These are phyloP conservation scores for Xylariaceae sp. DNA, from an alignment of 2,329 filamentous ascomycete species.

Conservation along the genomic window DNA sequence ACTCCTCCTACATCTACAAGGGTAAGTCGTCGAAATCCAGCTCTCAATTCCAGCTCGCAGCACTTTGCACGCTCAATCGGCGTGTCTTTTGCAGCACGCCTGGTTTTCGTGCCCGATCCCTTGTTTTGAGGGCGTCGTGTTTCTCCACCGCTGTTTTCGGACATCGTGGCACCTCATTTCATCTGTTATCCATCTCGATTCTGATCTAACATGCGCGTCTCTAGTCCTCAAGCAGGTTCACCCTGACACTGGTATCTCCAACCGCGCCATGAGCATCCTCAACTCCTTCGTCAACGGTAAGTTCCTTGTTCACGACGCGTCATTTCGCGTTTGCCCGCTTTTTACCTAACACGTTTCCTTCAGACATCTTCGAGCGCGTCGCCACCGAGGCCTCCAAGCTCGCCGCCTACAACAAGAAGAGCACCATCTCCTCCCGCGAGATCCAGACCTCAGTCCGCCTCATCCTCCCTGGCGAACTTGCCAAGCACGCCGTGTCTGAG, in stretches of 20 bases:
- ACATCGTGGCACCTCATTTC: background rate
- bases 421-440: slow-evolving; percentile 97
- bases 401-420: slow-evolving; percentile 99
- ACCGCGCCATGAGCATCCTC: slow-evolving; percentile 98
- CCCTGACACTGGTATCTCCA: slow-evolving; percentile 99
- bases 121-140: too few relatives aligned
- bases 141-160: background rate
- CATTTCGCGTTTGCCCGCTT: slow-evolving; percentile 17
- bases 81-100: background rate
- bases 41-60: background rate
- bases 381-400: slow-evolving; percentile 98
- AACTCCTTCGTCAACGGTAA: slow-evolving; percentile 99
- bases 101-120: too few relatives aligned
- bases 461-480: slow-evolving; percentile 96
- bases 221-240: slow-evolving; percentile 99
- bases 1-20: slow-evolving; percentile 99
- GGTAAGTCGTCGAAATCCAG: slow-evolving; percentile 51
- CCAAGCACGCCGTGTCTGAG: slow-evolving; percentile 99
- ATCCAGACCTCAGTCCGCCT: slow-evolving; percentile 99
- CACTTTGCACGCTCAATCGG: background rate
- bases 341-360: background rate
- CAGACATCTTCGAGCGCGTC: slow-evolving; percentile 98
- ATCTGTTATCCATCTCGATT: background rate
- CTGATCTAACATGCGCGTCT: slow-evolving; percentile 30
- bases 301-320: slow-evolving; percentile 29